A percentile compares a stretch with the other conserved stretches of the same genome.
Conservation (phyloP, 2,329 filamentous ascomycete genomes). For the Metarhizium album region DNA sequence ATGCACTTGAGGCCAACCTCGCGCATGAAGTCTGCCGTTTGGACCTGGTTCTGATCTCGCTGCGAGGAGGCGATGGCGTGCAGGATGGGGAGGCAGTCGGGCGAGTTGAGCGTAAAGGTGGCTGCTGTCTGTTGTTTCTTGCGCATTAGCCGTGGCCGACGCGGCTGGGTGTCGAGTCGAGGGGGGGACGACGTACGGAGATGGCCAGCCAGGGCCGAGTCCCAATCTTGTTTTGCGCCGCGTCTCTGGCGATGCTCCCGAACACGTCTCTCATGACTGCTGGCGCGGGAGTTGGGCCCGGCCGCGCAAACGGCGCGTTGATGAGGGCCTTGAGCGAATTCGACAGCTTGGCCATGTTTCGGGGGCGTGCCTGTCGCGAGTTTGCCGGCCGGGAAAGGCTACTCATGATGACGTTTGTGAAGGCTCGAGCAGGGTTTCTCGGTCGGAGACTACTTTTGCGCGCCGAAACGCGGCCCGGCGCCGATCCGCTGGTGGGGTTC, state of each 20-base stretch:
- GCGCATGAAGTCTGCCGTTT: conserved; percentile 60
- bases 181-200: conserved; percentile 36
- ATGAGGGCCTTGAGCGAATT: conserved; percentile 62
- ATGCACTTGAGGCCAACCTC: conserved; percentile 70
- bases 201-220: conserved; percentile 55
- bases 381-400: not conserved
- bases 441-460: conserved; percentile 2
- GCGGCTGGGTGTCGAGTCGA: too few relatives aligned
- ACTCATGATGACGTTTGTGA: not conserved
- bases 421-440: not conserved
- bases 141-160: too few relatives aligned
- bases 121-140: conserved; percentile 51
- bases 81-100: conserved; percentile 57
- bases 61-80: conserved; percentile 37
- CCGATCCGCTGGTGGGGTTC: not conserved
- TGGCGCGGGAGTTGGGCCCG: conserved; percentile 55
- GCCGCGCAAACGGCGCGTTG: conserved; percentile 55
- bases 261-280: conserved; percentile 53
- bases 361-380: not conserved
- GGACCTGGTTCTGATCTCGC: conserved; percentile 19
- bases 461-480: not conserved
- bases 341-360: conserved; percentile 62
- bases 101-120: conserved; percentile 79
- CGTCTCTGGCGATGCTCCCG: conserved; percentile 51
- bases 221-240: conserved; percentile 50